Evolutionary conservation across 2,329 filamentous ascomycete species (phyloP).

Genomic region (Alternaria alternata): DNA sequence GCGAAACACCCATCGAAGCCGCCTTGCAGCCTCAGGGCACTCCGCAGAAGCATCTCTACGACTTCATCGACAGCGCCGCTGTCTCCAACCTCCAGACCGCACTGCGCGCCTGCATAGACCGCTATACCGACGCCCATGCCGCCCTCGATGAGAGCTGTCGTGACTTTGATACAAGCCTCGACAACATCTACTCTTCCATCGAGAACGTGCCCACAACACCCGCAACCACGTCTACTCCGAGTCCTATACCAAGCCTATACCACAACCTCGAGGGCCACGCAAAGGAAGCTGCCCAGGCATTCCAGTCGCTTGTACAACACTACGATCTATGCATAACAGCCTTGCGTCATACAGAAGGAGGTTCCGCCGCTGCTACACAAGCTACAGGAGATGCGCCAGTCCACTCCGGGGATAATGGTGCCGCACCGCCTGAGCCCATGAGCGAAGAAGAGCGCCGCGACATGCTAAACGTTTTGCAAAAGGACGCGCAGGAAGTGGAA

Average conservation of each 20-base stretch:
- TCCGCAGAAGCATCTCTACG: conserved; percentile 68
- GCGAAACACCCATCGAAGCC: conserved; percentile 69
- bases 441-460: conserved; percentile 79
- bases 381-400: conserved; percentile 48
- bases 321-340: conserved; percentile 94
- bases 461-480: conserved; percentile 81
- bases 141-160: conserved; percentile 62
- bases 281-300: conserved; percentile 79
- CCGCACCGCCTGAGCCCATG: conserved; percentile 71
- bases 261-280: conserved; percentile 73
- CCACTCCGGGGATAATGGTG: conserved; percentile 37
- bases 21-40: conserved; percentile 64
- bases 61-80: conserved; percentile 78
- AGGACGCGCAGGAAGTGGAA: conserved; percentile 71
- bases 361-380: conserved; percentile 57
- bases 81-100: conserved; percentile 71
- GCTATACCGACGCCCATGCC: conserved; percentile 73
- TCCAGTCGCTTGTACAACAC: conserved; percentile 83
- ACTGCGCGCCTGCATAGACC: conserved; percentile 74
- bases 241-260: conserved; percentile 58
- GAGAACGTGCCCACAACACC: conserved; percentile 44
- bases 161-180: conserved; percentile 77
- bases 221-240: conserved; percentile 38
- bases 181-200: conserved; percentile 47
- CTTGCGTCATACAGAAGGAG: conserved; percentile 82